Conservation (phyloP, 2,329 filamentous ascomycete genomes). For the Stemphylium beticola region DNA sequence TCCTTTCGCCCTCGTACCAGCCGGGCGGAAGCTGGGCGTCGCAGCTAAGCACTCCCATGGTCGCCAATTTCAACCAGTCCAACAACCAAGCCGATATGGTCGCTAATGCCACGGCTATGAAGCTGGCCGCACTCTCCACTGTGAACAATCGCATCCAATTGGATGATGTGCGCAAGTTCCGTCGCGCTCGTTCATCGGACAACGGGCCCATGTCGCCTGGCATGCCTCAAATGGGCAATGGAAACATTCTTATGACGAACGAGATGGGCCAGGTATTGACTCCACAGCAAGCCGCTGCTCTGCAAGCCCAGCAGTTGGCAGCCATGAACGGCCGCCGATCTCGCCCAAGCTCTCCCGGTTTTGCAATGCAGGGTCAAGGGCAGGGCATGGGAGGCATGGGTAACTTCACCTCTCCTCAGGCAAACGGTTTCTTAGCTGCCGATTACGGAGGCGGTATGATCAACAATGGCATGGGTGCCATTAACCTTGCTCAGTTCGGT, state of each 20-base stretch:
- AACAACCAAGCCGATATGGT: slow-evolving; percentile 92
- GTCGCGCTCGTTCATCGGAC: slow-evolving; percentile 87
- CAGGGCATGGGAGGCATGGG: slow-evolving; percentile 64
- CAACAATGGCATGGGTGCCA: slow-evolving; percentile 71
- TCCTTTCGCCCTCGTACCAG: slow-evolving; percentile 79
- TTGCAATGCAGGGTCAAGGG: slow-evolving; percentile 71
- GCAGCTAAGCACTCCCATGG: slow-evolving; percentile 97
- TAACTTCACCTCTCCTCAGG: slow-evolving; percentile 84
- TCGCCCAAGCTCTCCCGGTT: slow-evolving; percentile 85
- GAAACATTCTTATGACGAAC: slow-evolving; percentile 92
- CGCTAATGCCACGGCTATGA: slow-evolving; percentile 98
- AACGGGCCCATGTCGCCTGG: slow-evolving; percentile 72
- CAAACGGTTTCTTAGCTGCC: slow-evolving; percentile 90
- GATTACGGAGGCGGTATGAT: slow-evolving; percentile 78
- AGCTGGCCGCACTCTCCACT: slow-evolving; percentile 92
- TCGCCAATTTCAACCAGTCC: slow-evolving; percentile 74
- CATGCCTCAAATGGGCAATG: slow-evolving; percentile 65
- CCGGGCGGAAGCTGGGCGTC: slow-evolving; percentile 96
- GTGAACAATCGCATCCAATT: slow-evolving; percentile 98
- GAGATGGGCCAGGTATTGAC: slow-evolving; percentile 88
- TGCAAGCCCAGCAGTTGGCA: slow-evolving; percentile 78
- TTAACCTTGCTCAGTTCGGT: slow-evolving; percentile 76
- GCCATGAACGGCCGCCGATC: slow-evolving; percentile 82
- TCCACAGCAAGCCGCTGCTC: slow-evolving; percentile 57
- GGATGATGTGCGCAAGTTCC: slow-evolving; percentile 96